Evolutionary conservation across 176 grass and related monocot species (phyloP), one percentile per base, ranked within the genome.

Genomic region (Panicum miliaceum): DNA sequence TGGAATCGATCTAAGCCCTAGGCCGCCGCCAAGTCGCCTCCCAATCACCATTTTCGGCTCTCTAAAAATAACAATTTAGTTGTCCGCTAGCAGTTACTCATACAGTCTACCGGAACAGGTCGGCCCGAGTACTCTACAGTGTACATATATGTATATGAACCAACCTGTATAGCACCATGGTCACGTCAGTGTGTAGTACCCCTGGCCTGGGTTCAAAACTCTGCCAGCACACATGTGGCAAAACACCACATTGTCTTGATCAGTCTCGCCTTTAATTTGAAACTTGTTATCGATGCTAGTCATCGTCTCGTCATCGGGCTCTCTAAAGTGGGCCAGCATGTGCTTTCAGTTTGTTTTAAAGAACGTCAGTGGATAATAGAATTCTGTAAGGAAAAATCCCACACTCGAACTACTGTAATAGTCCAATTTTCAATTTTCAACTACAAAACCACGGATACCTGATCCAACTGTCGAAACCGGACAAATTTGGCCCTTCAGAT

Each of bases 101-200:
- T 80, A 68, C 63, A 68, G 32, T 54, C 22, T 42, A 18, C 46
- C 12, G 40, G 1, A 53, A 26, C 18, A 18, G 42, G 13, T 51
- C 41, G 20, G 38, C n/a, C 81, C 73, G 54, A 82, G 52, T 82
- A 82, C 10, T 45, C 37, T 62, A 83, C 54, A 62, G 41, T 59
- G 40, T 62, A 46, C 58, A 27, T 43, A 18, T 23, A 5, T 65
- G 15, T n/a, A 46, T 50, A 41, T n/a, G n/a, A n/a, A n/a, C n/a
- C n/a, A 20, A 60, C 58, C 26, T 48, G 59, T 64, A 47, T 46
- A 46, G 2, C 29, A 51, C n/a, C 7, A 50, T 4, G n/a, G 27
- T 15, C 4, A 26, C 1, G 29, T 68, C 65, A 43, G 13, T 19
- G 64, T 14, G 25, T 42, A 68, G 51, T 37, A 37, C 18, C 36